These are phyloP conservation scores for Fusarium armeniacum DNA, from an alignment of 2,329 filamentous ascomycete genomes.

Conservation along the genomic window DNA sequence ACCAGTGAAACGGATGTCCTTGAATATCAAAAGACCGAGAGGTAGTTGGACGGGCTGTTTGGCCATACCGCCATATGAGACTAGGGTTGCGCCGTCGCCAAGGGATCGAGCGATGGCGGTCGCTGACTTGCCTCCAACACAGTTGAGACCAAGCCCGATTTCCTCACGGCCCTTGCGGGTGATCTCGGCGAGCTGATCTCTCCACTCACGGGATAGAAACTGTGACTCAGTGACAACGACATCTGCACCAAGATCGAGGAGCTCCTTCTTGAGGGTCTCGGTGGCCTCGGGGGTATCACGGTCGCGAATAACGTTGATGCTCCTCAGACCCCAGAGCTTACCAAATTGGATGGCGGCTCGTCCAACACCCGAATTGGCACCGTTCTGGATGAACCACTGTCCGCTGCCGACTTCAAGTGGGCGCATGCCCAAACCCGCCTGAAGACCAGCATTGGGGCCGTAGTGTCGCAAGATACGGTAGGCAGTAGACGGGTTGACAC, in stretches of 20 bases:
- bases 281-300: slow-evolving; percentile 75
- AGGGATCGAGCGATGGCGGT: slow-evolving; percentile 83
- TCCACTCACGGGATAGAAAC: slow-evolving; percentile 71
- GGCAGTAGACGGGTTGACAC: slow-evolving; percentile 93
- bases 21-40: slow-evolving; percentile 91
- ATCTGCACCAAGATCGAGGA: slow-evolving; percentile 68
- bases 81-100: slow-evolving; percentile 77
- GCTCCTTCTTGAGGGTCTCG: slow-evolving; percentile 67
- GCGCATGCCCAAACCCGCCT: slow-evolving; percentile 61
- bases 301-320: slow-evolving; percentile 88
- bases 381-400: slow-evolving; percentile 97
- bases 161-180: slow-evolving; percentile 79
- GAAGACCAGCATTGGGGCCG: slow-evolving; percentile 62
- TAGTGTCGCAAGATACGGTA: slow-evolving; percentile 94
- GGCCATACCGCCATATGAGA: slow-evolving; percentile 97
- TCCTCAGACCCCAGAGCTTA: slow-evolving; percentile 86
- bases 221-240: slow-evolving; percentile 70
- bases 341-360: slow-evolving; percentile 91
- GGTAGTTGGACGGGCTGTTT: slow-evolving; percentile 87
- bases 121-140: slow-evolving; percentile 90
- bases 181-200: slow-evolving; percentile 71
- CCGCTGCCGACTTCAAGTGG: slow-evolving; percentile 65
- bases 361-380: slow-evolving; percentile 93
- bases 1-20: slow-evolving; percentile 87
- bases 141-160: slow-evolving; percentile 87